Conservation (phyloP, 176 grass and related monocot species). For the Avena eriantha region DNA sequence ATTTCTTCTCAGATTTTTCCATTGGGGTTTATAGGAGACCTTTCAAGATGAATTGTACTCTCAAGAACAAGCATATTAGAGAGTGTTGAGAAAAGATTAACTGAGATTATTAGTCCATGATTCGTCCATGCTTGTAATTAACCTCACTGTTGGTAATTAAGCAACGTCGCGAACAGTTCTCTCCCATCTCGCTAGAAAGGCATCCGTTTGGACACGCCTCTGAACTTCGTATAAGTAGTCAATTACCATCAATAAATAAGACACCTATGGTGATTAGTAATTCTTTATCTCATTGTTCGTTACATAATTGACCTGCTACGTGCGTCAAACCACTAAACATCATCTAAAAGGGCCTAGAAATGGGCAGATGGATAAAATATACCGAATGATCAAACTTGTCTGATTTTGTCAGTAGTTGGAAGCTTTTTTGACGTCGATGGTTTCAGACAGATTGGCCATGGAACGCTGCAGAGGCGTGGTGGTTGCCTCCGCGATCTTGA, state of each 20-base stretch:
- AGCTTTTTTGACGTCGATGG: not conserved
- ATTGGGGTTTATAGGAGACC: not conserved
- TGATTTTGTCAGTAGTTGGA: not conserved
- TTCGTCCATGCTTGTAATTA: not conserved
- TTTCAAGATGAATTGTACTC: not conserved
- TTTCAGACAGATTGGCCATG: constrained; percentile 79
- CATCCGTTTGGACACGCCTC: no score
- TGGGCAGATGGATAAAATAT: not conserved
- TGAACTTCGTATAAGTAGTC: no score
- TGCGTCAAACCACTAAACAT: not conserved
- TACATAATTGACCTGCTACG: no score
- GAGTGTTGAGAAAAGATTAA: not conserved
- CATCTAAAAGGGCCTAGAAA: not conserved
- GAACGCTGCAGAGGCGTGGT: constrained; percentile 68
- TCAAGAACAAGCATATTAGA: not conserved
- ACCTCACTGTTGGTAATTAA: not conserved
- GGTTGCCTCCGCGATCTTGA: constrained; percentile 78
- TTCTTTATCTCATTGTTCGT: not conserved
- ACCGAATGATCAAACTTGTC: not conserved
- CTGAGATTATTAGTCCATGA: not conserved
- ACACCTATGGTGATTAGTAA: not conserved
- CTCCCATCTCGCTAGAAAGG: no score
- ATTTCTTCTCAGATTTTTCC: not conserved
- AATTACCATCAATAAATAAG: no score
- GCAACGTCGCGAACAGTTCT: not conserved